Evolutionary conservation across 139 green algal species (phyloP), one percentile per base, ranked within the genome.

Genomic region (Chlamydomonas incerta): DNA sequence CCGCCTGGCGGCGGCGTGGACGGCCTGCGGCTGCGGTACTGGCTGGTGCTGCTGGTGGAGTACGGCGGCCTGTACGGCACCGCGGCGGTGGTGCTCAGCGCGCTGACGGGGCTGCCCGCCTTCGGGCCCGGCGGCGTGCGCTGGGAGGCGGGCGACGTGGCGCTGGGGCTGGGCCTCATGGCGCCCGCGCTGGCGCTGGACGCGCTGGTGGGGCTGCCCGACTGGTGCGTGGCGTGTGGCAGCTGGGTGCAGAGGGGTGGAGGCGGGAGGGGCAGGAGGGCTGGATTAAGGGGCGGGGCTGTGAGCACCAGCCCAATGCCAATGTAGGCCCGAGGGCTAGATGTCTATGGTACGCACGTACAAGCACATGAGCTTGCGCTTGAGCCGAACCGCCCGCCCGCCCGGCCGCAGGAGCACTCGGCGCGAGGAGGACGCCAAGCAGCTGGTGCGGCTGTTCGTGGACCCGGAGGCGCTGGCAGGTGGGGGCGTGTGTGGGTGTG

Each of bases 191-290:
- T 91, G 31, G 41, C 50, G 1, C 57, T 91, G 15, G 88, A 93
- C 33, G 82, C 90, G 8, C 46, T 85, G 29, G 79, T 93, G 31
- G 92, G 92, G 82, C 72, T 92, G 31, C 90, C 90, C 5, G 80
- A 93, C 70, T 93, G 77, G 77, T 8, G 29, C 3, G 33, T 14
- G 62, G 17, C 52, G 15, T 28, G 58, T 29, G n/a, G 58, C 15
- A 6, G 58, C 15, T 29, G 58, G 58, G 58, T 11, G 58, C 15
- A 85, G 68, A 58, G 50, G 52, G 52, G 52, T 58, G 52, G 52
- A 11, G 52, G 52, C 13, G 52, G 52, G 52, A 15, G 15, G 52
- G 52, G 11, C 52, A 23, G 52, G 52, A 58, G 52, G 52, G 52
- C 13, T 58, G 52, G 52, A 15, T 11, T 15, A 15, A 58, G 52